phyloP scores from a whole-genome alignment of 2,329 filamentous ascomycete species.

The Boeremia lycopersici region DNA sequence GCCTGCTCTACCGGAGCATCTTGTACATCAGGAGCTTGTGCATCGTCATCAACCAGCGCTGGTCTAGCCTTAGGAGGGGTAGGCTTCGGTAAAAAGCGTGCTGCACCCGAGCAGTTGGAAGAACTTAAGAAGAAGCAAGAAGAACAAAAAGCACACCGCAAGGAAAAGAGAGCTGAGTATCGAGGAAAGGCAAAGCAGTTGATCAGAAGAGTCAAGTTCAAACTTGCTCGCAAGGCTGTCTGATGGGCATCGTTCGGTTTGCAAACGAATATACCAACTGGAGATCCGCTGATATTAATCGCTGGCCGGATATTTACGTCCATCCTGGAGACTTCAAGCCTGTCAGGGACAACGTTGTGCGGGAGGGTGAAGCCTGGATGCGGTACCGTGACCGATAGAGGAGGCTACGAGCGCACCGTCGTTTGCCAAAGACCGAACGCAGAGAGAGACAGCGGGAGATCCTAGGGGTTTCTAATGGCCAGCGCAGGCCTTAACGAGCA shows the following conservation, averaged over 20 bases:
- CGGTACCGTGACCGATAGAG: slow-evolving; percentile 22
- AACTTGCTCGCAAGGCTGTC: neutral
- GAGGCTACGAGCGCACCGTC: slow-evolving; percentile 15
- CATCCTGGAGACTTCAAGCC: slow-evolving; percentile 31
- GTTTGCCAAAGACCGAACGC: slow-evolving; percentile 1
- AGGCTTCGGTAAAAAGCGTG: neutral
- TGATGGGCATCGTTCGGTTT: slow-evolving; percentile 19
- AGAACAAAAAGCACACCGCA: neutral
- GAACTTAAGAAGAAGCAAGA: neutral
- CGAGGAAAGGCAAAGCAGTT: neutral
- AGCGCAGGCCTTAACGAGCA: slow-evolving; percentile 14
- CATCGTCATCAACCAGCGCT: neutral
- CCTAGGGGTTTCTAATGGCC: slow-evolving; percentile 8
- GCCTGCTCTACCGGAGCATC: neutral
- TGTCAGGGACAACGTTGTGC: slow-evolving; percentile 10
- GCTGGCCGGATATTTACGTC: slow-evolving; percentile 32
- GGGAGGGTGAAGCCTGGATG: slow-evolving; percentile 29
- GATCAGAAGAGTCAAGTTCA: slow-evolving; percentile 1
- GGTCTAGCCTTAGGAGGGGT: neutral
- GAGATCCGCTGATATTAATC: slow-evolving; percentile 22
- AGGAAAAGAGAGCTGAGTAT: neutral
- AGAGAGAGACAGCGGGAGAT: slow-evolving; percentile 4
- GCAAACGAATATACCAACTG: neutral
- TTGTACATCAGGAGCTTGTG: neutral
- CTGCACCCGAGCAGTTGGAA: neutral